Conservation (phyloP, 1,139 yeast species). For the Suhomyces kunorum region DNA sequence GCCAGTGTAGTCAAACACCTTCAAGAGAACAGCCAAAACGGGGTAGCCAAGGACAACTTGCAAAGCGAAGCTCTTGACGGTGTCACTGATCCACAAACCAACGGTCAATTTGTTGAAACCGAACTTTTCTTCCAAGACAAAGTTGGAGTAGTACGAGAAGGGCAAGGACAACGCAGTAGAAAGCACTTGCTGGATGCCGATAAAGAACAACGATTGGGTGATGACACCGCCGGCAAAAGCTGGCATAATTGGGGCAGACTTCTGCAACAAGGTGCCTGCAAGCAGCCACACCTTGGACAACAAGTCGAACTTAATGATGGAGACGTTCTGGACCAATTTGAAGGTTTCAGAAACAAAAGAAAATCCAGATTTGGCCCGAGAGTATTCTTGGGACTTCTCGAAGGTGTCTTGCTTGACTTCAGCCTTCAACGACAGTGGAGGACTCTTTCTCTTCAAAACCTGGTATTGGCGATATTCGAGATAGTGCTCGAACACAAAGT, state of each 20-base stretch:
- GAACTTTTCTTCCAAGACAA: slow-evolving; percentile 86
- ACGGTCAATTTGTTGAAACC: slow-evolving; percentile 89
- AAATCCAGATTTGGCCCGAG: slow-evolving; percentile 79
- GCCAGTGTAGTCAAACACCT: slow-evolving; percentile 78
- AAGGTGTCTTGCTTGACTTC: slow-evolving; percentile 74
- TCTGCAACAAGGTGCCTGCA: slow-evolving; percentile 45
- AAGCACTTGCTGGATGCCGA: slow-evolving; percentile 43
- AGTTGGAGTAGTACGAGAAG: slow-evolving; percentile 68
- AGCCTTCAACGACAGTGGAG: slow-evolving; percentile 65
- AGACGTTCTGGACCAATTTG: slow-evolving; percentile 56
- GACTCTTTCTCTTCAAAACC: slow-evolving; percentile 54
- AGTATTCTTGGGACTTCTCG: slow-evolving; percentile 74
- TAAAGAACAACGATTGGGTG: slow-evolving; percentile 68
- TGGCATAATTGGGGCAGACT: slow-evolving; percentile 39
- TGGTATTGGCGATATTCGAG: slow-evolving; percentile 75
- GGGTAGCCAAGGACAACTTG: slow-evolving; percentile 68
- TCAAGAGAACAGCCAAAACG: slow-evolving; percentile 69
- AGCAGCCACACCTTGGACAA: slow-evolving; percentile 70
- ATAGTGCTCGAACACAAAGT: slow-evolving; percentile 72
- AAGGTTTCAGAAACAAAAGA: slow-evolving; percentile 57
- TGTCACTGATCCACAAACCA: slow-evolving; percentile 70
- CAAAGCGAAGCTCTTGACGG: slow-evolving; percentile 59
- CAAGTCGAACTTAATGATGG: slow-evolving; percentile 58
- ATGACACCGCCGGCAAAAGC: slow-evolving; percentile 54
- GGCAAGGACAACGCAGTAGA: slow-evolving; percentile 64